A percentile compares a stretch with the other conserved stretches of the same genome.
These are phyloP conservation scores for Seiridium cupressi DNA, from an alignment of 2,329 filamentous ascomycete genomes.

Conservation along the genomic window DNA sequence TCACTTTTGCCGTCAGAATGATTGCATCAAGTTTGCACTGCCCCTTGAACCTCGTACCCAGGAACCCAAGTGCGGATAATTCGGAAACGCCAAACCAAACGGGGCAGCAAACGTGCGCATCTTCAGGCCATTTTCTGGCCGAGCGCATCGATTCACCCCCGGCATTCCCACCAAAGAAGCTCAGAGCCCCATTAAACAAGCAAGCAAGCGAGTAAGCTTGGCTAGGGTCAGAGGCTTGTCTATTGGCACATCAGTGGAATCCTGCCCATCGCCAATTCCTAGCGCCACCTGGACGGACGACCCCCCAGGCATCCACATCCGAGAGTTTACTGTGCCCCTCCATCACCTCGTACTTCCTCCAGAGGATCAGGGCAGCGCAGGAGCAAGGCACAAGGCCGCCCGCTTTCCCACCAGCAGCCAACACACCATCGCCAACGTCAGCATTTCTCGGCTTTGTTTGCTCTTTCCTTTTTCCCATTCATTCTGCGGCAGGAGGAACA, in stretches of 20 bases:
- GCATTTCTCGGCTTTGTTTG: neutral
- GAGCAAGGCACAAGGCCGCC: neutral
- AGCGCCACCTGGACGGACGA: too few relatives aligned
- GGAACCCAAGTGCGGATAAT: neutral
- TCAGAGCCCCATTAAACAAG: slow-evolving; percentile 1
- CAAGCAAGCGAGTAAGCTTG: neutral
- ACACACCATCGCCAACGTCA: neutral
- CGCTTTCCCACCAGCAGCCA: neutral
- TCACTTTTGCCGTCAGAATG: too few relatives aligned
- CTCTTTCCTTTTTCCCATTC: neutral
- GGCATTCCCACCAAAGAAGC: neutral
- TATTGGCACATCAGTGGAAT: neutral
- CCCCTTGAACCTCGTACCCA: too few relatives aligned
- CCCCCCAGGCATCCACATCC: too few relatives aligned
- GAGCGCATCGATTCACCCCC: neutral
- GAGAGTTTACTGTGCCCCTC: too few relatives aligned
- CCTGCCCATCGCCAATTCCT: neutral
- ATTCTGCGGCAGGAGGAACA: neutral
- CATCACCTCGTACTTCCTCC: too few relatives aligned
- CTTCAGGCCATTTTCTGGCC: neutral
- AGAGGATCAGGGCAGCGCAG: neutral
- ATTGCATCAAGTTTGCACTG: too few relatives aligned
- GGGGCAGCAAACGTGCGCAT: neutral
- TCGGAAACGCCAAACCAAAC: slow-evolving; percentile 1
- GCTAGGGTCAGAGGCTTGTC: neutral